Evolutionary conservation across 1,284 basidiomycete genomes (phyloP).

Genomic region (Testicularia cyperi): DNA sequence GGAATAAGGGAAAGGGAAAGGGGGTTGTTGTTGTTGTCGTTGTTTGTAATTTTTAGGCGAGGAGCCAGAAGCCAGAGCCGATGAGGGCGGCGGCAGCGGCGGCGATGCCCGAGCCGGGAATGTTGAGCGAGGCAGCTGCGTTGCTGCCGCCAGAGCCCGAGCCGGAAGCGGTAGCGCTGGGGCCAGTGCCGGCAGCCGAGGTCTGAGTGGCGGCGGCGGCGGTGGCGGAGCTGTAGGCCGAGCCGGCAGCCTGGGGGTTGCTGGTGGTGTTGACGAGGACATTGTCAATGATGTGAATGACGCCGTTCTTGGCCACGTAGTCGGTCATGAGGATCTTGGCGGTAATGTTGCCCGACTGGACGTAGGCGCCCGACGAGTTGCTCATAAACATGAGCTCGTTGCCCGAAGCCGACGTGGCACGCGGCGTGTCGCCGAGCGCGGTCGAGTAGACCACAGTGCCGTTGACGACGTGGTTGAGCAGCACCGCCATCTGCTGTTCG

Average conservation of each 20-base stretch:
- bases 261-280: constrained; percentile 67
- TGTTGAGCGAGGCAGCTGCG: constrained; percentile 9
- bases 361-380: constrained; percentile 69
- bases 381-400: constrained; percentile 65
- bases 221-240: constrained; percentile 61
- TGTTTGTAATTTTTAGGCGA: too few relatives aligned
- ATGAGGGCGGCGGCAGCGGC: constrained; percentile 21
- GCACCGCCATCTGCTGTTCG: constrained; percentile 64
- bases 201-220: constrained; percentile 26
- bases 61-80: constrained; percentile 28
- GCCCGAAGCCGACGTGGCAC: constrained; percentile 68
- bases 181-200: constrained; percentile 5
- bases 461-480: constrained; percentile 67
- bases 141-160: constrained; percentile 10
- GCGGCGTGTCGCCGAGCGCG: constrained; percentile 3
- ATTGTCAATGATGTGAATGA: constrained; percentile 69
- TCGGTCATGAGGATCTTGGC: constrained; percentile 69
- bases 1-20: neutral
- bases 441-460: constrained; percentile 72
- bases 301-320: constrained; percentile 71
- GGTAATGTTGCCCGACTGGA: constrained; percentile 66
- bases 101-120: constrained; percentile 12
- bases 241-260: constrained; percentile 66
- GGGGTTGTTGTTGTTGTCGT: too few relatives aligned
- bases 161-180: constrained; percentile 5